Conservation (phyloP, 2,329 filamentous ascomycete genomes). For the Colletotrichum sp. region DNA sequence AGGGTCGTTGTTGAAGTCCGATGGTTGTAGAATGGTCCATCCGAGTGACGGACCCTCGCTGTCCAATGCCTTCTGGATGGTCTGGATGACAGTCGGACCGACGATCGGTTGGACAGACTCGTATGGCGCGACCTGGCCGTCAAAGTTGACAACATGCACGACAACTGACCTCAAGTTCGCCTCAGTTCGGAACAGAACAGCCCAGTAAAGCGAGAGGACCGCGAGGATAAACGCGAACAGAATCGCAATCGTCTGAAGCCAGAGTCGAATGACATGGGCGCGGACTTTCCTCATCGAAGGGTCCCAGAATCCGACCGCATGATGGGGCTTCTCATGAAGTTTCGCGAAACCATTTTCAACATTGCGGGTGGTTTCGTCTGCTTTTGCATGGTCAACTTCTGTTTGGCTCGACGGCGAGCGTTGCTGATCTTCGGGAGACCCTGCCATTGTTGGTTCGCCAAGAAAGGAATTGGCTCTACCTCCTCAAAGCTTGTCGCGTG, state of each 20-base stretch:
- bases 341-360: neutral
- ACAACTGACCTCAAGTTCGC: slow-evolving; percentile 51
- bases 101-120: slow-evolving; percentile 54
- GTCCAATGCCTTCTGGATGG: slow-evolving; percentile 47
- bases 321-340: slow-evolving; percentile 18
- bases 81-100: slow-evolving; percentile 56
- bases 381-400: neutral
- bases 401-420: neutral
- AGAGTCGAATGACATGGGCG: slow-evolving; percentile 28
- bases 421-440: neutral
- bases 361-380: neutral
- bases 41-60: slow-evolving; percentile 49
- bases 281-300: slow-evolving; percentile 33
- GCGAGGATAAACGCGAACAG: slow-evolving; percentile 61
- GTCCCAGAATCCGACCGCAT: slow-evolving; percentile 52
- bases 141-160: slow-evolving; percentile 68
- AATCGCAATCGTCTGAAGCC: slow-evolving; percentile 35
- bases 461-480: neutral
- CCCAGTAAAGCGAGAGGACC: slow-evolving; percentile 68
- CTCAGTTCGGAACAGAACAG: slow-evolving; percentile 55
- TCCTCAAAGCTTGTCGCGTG: neutral
- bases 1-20: slow-evolving; percentile 61
- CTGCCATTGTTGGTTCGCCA: neutral
- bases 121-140: slow-evolving; percentile 59
- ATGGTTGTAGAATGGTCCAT: slow-evolving; percentile 51